Percentiles rank a stretch among this genome's conserved stretches.
phyloP scores from a whole-genome alignment of 352 stramenopile species.

The Halophytophthora polymorphica region DNA sequence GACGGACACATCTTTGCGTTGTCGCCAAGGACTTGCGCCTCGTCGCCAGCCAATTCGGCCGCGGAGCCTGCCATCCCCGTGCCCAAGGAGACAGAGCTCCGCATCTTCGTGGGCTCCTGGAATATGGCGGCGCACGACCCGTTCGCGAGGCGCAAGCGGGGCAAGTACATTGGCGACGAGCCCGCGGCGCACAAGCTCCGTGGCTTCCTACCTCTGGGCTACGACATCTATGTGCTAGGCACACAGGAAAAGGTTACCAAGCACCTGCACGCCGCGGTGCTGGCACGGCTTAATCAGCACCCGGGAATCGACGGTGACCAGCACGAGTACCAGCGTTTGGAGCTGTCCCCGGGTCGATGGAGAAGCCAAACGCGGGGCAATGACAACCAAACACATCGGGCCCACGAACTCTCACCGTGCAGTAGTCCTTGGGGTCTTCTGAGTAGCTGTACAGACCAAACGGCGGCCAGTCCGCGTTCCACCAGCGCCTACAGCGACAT shows the following conservation, averaged over 20 bases:
- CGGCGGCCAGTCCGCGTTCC: conserved; percentile 10
- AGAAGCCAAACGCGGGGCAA: conserved; percentile 1
- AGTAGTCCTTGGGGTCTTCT: conserved; percentile 4
- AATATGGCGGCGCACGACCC: conserved; percentile 74
- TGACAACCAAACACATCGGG: conserved; percentile 6
- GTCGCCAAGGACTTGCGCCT: conserved; percentile 32
- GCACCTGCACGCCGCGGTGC: conserved; percentile 49
- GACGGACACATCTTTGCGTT: conserved; percentile 26
- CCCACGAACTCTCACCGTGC: conserved; percentile 13
- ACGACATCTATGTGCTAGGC: conserved; percentile 74
- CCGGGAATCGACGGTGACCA: conserved; percentile 1
- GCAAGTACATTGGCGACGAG: conserved; percentile 43
- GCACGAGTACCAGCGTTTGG: conserved; percentile 24
- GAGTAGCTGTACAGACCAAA: conserved; percentile 11
- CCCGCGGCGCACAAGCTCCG: conserved; percentile 29
- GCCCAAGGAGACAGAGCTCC: conserved; percentile 14
- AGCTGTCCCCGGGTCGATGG: conserved; percentile 12
- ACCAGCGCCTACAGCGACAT: conserved; percentile 6
- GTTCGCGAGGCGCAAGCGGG: conserved; percentile 31
- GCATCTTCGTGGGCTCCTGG: conserved; percentile 70
- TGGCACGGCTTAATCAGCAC: conserved; percentile 36
- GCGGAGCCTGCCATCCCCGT: background rate
- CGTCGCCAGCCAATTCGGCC: conserved; percentile 11
- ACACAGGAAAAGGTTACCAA: conserved; percentile 75
- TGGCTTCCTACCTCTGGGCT: conserved; percentile 54